phyloP scores from a whole-genome alignment of 192 early-diverging fungal species.

The Jimgerdemannia flammicorona region DNA sequence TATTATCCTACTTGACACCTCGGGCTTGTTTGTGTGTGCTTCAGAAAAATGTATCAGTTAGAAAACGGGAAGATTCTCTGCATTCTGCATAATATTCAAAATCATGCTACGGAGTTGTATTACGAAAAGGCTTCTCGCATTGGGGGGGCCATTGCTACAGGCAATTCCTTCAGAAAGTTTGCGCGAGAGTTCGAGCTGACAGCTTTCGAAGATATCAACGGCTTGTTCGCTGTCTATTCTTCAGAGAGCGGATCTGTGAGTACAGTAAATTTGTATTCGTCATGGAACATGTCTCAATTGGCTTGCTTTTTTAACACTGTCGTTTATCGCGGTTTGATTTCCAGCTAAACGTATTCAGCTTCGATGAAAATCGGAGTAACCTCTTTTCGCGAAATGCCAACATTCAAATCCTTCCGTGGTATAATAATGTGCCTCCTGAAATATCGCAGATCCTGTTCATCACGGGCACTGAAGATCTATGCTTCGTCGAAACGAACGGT shows the following conservation, averaged over 20 bases:
- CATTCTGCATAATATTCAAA: neutral
- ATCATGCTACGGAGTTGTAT: neutral
- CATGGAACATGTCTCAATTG: too few relatives aligned
- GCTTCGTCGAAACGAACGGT: constrained; percentile 4
- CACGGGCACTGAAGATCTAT: constrained; percentile 8
- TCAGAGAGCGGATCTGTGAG: constrained; percentile 6
- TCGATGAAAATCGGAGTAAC: constrained; percentile 8
- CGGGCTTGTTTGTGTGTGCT: neutral
- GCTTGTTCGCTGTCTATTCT: constrained; percentile 14
- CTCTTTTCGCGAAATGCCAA: constrained; percentile 9
- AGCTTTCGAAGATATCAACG: constrained; percentile 15
- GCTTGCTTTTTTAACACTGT: too few relatives aligned
- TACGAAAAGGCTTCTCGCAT: neutral
- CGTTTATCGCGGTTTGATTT: neutral
- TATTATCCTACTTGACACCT: neutral
- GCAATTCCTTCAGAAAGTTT: neutral
- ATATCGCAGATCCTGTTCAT: constrained; percentile 15
- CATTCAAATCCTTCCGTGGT: constrained; percentile 14
- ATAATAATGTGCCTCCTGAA: constrained; percentile 11
- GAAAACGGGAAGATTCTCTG: neutral
- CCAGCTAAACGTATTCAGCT: constrained; percentile 13
- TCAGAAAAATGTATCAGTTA: neutral
- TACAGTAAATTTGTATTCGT: neutral
- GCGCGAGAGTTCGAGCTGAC: neutral
- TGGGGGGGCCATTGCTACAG: neutral